Evolutionary conservation across 225 moss, liverwort and hornwort genomes (phyloP).

Genomic region (Neckera pumila): DNA sequence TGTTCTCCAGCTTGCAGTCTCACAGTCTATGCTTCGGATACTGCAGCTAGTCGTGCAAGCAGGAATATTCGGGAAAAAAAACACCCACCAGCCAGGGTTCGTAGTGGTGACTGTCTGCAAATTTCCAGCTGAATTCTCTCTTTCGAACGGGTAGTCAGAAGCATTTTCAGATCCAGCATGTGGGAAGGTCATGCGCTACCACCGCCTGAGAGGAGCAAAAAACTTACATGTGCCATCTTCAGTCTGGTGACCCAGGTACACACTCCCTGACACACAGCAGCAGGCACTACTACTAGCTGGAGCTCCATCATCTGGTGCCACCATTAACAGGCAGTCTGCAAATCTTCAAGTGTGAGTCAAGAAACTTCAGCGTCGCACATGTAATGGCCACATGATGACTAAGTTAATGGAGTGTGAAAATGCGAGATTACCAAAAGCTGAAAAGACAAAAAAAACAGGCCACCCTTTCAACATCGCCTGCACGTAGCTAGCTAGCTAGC

Average conservation of each 20-base stretch:
- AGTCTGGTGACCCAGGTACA: constrained; percentile 1
- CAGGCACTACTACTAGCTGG: neutral
- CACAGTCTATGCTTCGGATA: neutral
- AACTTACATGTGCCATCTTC: constrained; percentile 7
- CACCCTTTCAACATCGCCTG: neutral
- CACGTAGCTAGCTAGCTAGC: neutral
- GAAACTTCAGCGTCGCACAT: neutral
- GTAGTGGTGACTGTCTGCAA: neutral
- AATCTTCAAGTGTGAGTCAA: neutral
- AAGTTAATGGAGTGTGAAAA: neutral
- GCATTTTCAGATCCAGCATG: constrained; percentile 7
- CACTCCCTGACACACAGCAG: neutral
- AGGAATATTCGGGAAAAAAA: neutral
- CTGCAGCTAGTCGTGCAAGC: neutral
- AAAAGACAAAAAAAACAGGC: neutral
- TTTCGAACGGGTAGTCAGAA: neutral
- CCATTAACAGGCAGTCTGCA: neutral
- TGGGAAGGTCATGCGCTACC: constrained; percentile 2
- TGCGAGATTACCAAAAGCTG: neutral
- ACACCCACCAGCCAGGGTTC: neutral
- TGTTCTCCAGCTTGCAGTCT: neutral
- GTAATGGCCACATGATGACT: neutral
- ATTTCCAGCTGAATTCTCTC: neutral
- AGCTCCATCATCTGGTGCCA: neutral
- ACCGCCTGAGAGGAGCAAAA: neutral